Conservation (phyloP, 495 filamentous ascomycete genomes). For the Sporormia fimetaria region DNA sequence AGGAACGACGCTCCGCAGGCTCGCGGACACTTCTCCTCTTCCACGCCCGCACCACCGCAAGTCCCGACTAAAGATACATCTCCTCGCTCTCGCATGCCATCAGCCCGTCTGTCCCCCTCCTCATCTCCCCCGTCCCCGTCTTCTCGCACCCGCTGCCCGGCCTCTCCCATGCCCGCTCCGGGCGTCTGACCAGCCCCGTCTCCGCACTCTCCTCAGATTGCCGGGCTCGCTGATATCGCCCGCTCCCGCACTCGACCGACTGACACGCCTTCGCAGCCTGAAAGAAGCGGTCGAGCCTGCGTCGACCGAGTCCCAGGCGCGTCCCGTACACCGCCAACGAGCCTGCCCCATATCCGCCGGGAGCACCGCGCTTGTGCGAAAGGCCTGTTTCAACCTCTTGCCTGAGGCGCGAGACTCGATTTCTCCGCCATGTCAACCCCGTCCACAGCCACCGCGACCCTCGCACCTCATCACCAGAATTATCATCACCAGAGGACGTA, state of each 20-base stretch:
- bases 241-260: conserved; percentile 6
- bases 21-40: too few relatives aligned
- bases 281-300: too few relatives aligned
- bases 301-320: too few relatives aligned
- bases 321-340: too few relatives aligned
- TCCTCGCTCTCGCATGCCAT: conserved; percentile 16
- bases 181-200: conserved; percentile 12
- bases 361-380: conserved; percentile 2
- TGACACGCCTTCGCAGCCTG: too few relatives aligned
- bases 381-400: conserved; percentile 14
- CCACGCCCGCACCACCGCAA: conserved; percentile 9
- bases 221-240: conserved; percentile 19
- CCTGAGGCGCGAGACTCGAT: conserved; percentile 6
- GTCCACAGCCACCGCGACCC: conserved; percentile 67
- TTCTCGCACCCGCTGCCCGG: conserved; percentile 1
- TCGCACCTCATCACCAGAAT: conserved; percentile 58
- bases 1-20: conserved; percentile 1
- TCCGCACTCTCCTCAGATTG: conserved; percentile 21
- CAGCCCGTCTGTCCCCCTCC: conserved; percentile 18
- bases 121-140: conserved; percentile 4
- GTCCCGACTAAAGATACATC: neutral
- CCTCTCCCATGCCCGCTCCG: conserved; percentile 3
- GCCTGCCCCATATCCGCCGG: neutral
- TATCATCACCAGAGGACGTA: conserved; percentile 59
- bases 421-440: conserved; percentile 63